Conservation (phyloP, 2,329 filamentous ascomycete species). For the Neocucurbitaria cava region DNA sequence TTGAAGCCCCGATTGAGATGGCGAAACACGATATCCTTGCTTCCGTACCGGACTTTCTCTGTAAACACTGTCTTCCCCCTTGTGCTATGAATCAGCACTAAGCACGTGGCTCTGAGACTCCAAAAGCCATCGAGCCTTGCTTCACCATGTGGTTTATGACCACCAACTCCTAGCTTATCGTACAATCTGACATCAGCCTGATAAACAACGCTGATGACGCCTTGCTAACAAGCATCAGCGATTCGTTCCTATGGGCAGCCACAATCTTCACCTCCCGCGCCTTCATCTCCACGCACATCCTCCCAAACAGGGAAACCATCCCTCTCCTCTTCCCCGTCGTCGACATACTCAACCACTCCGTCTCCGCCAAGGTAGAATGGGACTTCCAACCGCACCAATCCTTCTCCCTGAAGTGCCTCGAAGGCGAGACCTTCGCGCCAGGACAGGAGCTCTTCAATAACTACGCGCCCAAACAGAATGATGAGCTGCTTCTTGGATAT, state of each 20-base stretch:
- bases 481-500: conserved; percentile 61
- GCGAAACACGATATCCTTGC: neutral
- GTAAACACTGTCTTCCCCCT: neutral
- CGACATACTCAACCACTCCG: conserved; percentile 58
- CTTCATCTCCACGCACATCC: conserved; percentile 53
- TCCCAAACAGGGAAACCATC: conserved; percentile 36
- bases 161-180: conserved; percentile 1
- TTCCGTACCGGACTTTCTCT: neutral
- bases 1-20: neutral
- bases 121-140: neutral
- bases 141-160: neutral
- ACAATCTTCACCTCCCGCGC: conserved; percentile 60
- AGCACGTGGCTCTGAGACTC: neutral
- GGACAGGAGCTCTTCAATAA: conserved; percentile 60
- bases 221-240: conserved; percentile 45
- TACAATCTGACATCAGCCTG: conserved; percentile 1
- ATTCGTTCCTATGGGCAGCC: conserved; percentile 58
- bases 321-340: conserved; percentile 59
- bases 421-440: conserved; percentile 40
- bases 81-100: conserved; percentile 2
- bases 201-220: neutral
- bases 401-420: conserved; percentile 50
- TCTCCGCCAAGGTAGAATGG: conserved; percentile 58
- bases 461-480: conserved; percentile 61
- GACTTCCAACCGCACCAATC: conserved; percentile 35